Percentiles rank a stretch among this genome's conserved stretches.
Conservation (phyloP, 2,329 filamentous ascomycete species). For the Nothopassalora personata region DNA sequence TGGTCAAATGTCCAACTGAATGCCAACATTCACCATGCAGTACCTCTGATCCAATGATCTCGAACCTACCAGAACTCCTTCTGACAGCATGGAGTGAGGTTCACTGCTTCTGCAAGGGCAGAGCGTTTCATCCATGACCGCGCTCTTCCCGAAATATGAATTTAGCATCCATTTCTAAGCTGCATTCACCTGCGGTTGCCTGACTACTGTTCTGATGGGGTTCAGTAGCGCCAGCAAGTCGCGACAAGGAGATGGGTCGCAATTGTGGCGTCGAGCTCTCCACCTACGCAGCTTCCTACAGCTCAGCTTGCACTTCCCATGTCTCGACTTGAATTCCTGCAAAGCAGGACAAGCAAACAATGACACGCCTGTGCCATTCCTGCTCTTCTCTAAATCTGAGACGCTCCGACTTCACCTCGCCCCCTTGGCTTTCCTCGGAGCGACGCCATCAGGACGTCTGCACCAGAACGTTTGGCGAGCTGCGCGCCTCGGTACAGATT, state of each 20-base stretch:
- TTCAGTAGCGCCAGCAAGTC: no score
- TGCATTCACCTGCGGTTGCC: no score
- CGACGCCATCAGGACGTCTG: neutral
- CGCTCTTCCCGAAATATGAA: no score
- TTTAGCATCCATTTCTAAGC: no score
- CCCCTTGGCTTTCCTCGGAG: neutral
- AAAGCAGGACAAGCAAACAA: neutral
- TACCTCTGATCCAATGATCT: no score
- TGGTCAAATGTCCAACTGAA: no score
- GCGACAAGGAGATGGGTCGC: neutral
- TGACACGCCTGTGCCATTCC: neutral
- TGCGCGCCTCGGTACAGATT: neutral
- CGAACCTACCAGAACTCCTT: no score
- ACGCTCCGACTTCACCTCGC: constrained; percentile 1
- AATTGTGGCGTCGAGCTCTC: neutral
- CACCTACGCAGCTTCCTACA: neutral
- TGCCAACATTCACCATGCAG: no score
- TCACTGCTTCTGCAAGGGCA: no score
- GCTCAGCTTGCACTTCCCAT: neutral
- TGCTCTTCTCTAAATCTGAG: neutral
- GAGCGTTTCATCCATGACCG: no score
- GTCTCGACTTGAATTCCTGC: neutral
- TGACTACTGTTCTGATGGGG: no score
- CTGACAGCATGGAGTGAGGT: no score
- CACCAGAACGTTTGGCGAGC: neutral